These are phyloP conservation scores for Backusella sp. DNA, from an alignment of 192 early-diverging fungal species.

Conservation along the genomic window DNA sequence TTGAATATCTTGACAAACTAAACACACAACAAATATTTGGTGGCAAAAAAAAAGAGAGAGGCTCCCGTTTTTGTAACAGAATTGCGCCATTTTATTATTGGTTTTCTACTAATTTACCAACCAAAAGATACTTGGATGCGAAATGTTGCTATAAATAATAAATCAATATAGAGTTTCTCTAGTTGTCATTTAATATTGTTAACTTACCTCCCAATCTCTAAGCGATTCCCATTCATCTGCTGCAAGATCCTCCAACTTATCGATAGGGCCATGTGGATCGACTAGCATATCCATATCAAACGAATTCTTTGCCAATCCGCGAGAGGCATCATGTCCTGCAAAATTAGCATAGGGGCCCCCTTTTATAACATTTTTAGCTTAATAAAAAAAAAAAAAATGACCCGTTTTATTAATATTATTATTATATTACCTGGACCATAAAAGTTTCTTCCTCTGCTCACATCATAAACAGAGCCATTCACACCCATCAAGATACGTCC, in stretches of 20 bases:
- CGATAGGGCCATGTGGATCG: slow-evolving; percentile 70
- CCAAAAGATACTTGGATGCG: slow-evolving; percentile 72
- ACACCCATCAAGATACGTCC: slow-evolving; percentile 79
- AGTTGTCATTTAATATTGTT: no score
- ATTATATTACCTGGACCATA: slow-evolving; percentile 79
- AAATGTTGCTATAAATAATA: slow-evolving; percentile 52
- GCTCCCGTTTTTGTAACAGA: slow-evolving; percentile 1
- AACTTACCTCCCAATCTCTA: slow-evolving; percentile 66
- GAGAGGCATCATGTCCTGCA: slow-evolving; percentile 94
- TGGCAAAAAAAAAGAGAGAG: neutral
- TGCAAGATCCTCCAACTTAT: slow-evolving; percentile 75
- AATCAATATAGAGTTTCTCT: no score
- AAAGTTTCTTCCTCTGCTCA: slow-evolving; percentile 75
- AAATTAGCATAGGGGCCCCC: slow-evolving; percentile 95
- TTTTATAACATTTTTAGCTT: slow-evolving; percentile 36
- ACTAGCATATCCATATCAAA: slow-evolving; percentile 77
- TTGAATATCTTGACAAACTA: slow-evolving; percentile 14
- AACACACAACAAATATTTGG: neutral
- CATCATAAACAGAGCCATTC: slow-evolving; percentile 88
- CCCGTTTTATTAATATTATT: neutral
- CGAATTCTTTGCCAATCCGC: slow-evolving; percentile 85
- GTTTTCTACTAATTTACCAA: slow-evolving; percentile 66
- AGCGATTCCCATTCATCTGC: slow-evolving; percentile 72
- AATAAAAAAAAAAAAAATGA: neutral
- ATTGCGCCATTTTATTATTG: slow-evolving; percentile 16